A percentile compares a stretch with the other conserved stretches of the same genome.
Evolutionary conservation across 2,329 filamentous ascomycete species (phyloP).

Genomic region (Colletotrichum sp.): DNA sequence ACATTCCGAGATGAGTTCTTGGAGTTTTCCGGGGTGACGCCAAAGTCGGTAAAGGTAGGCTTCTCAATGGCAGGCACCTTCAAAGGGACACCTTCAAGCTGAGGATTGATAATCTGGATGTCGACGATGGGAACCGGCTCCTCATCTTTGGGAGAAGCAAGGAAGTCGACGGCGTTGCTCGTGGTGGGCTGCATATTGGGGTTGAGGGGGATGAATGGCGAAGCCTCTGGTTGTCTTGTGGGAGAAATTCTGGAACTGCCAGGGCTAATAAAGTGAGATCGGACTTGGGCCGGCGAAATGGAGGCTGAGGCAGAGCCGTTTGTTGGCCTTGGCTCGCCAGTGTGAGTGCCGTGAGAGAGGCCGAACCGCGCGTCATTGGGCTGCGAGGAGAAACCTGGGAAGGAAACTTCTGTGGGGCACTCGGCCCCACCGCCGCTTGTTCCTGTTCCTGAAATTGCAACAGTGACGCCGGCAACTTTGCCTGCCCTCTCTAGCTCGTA

Average conservation of each 20-base stretch:
- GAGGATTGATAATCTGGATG: slow-evolving; percentile 61
- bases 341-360: slow-evolving; percentile 5
- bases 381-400: slow-evolving; percentile 28
- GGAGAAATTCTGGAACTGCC: slow-evolving; percentile 39
- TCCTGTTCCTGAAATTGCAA: slow-evolving; percentile 18
- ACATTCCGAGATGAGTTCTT: slow-evolving; percentile 30
- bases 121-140: slow-evolving; percentile 56
- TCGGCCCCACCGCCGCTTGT: slow-evolving; percentile 15
- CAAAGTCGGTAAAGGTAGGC: slow-evolving; percentile 52
- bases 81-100: slow-evolving; percentile 64
- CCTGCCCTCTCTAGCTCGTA: slow-evolving; percentile 21
- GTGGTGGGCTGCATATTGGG: slow-evolving; percentile 46
- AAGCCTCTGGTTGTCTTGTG: slow-evolving; percentile 36
- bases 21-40: slow-evolving; percentile 28
- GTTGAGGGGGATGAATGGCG: slow-evolving; percentile 45
- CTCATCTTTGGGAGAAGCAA: slow-evolving; percentile 35
- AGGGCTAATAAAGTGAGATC: slow-evolving; percentile 23
- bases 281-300: slow-evolving; percentile 20
- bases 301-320: slow-evolving; percentile 22
- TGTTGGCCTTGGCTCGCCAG: slow-evolving; percentile 16
- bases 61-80: slow-evolving; percentile 58
- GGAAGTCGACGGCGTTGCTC: slow-evolving; percentile 39
- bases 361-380: slow-evolving; percentile 23
- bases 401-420: slow-evolving; percentile 17
- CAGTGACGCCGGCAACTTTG: slow-evolving; percentile 21